Evolutionary conservation across 257 asterid species (phyloP).

Genomic region (Nicotiana tabacum): DNA sequence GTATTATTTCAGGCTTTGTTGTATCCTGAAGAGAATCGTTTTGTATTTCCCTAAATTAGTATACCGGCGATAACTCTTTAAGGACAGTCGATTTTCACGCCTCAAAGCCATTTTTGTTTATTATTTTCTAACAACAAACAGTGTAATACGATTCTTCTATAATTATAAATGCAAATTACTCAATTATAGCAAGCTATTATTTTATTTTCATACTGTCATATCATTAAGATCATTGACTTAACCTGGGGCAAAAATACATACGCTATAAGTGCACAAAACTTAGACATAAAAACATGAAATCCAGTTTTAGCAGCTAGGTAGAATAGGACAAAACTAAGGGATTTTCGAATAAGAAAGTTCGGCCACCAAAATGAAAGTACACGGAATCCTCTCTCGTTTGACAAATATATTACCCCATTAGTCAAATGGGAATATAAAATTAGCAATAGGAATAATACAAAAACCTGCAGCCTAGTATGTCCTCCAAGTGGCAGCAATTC

Average conservation of each 20-base stretch:
- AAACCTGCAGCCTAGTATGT: conserved; percentile 40
- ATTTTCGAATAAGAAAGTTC: conserved; percentile 1
- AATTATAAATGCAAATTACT: too few species aligned
- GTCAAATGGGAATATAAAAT: conserved; percentile 5
- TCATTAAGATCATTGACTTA: not conserved
- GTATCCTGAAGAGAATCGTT: too few species aligned
- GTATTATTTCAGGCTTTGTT: too few species aligned
- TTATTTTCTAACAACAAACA: too few species aligned
- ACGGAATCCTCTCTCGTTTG: not conserved
- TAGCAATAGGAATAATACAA: conserved; percentile 10
- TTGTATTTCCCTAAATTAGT: too few species aligned
- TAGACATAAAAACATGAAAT: not conserved
- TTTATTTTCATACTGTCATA: too few species aligned
- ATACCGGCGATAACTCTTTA: not conserved
- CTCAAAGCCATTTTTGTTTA: too few species aligned
- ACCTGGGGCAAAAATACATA: not conserved
- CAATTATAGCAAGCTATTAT: too few species aligned
- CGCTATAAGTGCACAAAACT: not conserved
- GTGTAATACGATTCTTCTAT: too few species aligned
- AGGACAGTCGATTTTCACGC: too few species aligned
- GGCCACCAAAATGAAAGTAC: conserved; percentile 10
- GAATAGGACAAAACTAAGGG: not conserved
- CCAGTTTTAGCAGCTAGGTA: not conserved
- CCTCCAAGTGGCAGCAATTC: conserved; percentile 74
- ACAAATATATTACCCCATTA: not conserved